These are phyloP conservation scores for Daldinia decipiens DNA, from an alignment of 495 filamentous ascomycete species.

Conservation along the genomic window DNA sequence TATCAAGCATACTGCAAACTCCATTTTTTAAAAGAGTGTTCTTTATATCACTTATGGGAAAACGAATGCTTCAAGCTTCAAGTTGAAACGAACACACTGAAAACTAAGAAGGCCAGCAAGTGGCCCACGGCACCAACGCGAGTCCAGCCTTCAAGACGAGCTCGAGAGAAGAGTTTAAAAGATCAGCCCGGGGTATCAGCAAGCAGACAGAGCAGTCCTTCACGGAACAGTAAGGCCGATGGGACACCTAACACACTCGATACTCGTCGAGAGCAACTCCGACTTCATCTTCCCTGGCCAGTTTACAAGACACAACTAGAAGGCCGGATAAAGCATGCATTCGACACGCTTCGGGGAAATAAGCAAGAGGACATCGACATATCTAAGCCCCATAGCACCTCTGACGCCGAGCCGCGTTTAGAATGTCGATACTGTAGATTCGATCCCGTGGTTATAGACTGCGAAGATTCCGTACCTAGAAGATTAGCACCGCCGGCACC, in stretches of 20 bases:
- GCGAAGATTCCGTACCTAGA: constrained; percentile 19
- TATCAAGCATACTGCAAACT: constrained; percentile 34
- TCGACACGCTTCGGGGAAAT: background rate
- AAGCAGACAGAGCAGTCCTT: constrained; percentile 11
- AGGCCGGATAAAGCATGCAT: constrained; percentile 11
- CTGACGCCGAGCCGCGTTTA: background rate
- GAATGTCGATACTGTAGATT: constrained; percentile 46
- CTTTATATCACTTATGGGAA: constrained; percentile 28
- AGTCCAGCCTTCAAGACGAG: constrained; percentile 29
- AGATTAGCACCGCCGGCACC: constrained; percentile 41
- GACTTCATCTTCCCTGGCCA: constrained; percentile 35
- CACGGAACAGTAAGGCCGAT: background rate
- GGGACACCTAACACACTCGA: background rate
- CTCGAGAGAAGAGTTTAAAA: constrained; percentile 29
- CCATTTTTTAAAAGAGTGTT: constrained; percentile 39
- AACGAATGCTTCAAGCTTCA: constrained; percentile 11
- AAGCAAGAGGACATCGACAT: background rate
- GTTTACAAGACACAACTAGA: constrained; percentile 38
- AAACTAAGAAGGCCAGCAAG: constrained; percentile 21
- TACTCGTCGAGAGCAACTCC: constrained; percentile 12
- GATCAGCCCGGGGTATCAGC: background rate
- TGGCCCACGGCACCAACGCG: constrained; percentile 35
- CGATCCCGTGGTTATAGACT: constrained; percentile 22
- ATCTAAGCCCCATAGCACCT: background rate
- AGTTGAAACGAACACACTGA: background rate